A percentile compares a stretch with the other conserved stretches of the same genome.
These are phyloP conservation scores for Alternaria arbusti DNA, from an alignment of 2,329 filamentous ascomycete genomes.

Conservation along the genomic window DNA sequence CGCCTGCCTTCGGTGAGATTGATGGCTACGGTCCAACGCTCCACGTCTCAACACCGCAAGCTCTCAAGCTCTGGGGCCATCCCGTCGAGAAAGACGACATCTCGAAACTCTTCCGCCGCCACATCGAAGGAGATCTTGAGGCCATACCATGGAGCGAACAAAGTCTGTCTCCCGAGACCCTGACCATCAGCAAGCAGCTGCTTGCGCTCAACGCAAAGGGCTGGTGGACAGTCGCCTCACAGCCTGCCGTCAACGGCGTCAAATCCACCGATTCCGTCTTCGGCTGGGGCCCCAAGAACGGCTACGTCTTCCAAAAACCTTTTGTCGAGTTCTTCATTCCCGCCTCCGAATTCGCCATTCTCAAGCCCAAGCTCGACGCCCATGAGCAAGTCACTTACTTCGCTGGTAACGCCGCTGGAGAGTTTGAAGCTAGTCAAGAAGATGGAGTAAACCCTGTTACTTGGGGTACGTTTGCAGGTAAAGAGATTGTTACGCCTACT, in stretches of 20 bases:
- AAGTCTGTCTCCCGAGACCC: conserved; percentile 81
- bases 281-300: conserved; percentile 90
- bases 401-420: conserved; percentile 78
- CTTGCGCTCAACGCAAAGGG: conserved; percentile 78
- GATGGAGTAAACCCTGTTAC: conserved; percentile 90
- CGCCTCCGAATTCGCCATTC: conserved; percentile 69
- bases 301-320: conserved; percentile 97
- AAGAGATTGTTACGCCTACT: conserved; percentile 94
- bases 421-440: conserved; percentile 72
- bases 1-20: conserved; percentile 87
- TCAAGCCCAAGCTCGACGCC: conserved; percentile 70
- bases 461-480: conserved; percentile 93
- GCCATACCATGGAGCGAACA: conserved; percentile 96
- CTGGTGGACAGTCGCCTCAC: conserved; percentile 96
- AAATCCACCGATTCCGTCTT: conserved; percentile 78
- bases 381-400: conserved; percentile 82
- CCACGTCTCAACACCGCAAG: conserved; percentile 85
- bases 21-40: conserved; percentile 98
- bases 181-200: conserved; percentile 77
- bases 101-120: conserved; percentile 77
- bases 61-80: conserved; percentile 83
- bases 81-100: conserved; percentile 76
- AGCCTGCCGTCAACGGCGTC: conserved; percentile 89
- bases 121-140: conserved; percentile 78
- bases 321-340: conserved; percentile 97